Percentiles rank a stretch among this genome's conserved stretches.
phyloP scores from a whole-genome alignment of 2,329 filamentous ascomycete genomes.

The Helicocarpus griseus region DNA sequence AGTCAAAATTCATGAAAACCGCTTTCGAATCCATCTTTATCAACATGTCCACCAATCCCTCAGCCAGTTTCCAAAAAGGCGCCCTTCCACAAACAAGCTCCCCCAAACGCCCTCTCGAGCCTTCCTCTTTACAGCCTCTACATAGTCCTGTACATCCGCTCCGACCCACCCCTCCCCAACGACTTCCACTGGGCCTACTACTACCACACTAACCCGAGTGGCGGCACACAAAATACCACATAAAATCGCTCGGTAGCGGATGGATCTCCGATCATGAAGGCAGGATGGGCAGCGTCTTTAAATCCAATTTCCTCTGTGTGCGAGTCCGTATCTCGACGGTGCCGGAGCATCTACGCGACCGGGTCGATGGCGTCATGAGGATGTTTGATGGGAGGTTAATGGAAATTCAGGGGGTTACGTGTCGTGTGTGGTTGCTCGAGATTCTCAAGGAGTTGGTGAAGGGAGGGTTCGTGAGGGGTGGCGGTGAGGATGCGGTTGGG shows the following conservation, averaged over 20 bases:
- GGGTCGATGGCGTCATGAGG: conserved; percentile 17
- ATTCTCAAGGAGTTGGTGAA: conserved; percentile 13
- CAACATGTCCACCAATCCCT: no score
- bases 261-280: conserved; percentile 12
- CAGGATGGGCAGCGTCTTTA: conserved; percentile 6
- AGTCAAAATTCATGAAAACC: no score
- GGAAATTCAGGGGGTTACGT: conserved; percentile 17
- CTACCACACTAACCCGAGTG: conserved; percentile 10
- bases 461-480: conserved; percentile 13
- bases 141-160: conserved; percentile 18
- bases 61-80: no score
- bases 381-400: conserved; percentile 16
- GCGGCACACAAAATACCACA: conserved; percentile 10
- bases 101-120: not conserved
- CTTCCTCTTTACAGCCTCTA: conserved; percentile 5
- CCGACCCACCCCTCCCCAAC: conserved; percentile 17
- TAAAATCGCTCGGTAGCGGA: conserved; percentile 8
- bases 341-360: conserved; percentile 6
- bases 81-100: no score
- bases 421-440: conserved; percentile 17
- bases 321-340: conserved; percentile 14
- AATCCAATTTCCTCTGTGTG: conserved; percentile 13
- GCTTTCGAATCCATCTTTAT: no score
- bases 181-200: conserved; percentile 25
- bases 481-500: conserved; percentile 2